Base-by-base conservation (phyloP, 352 stramenopile genomes). In the Globisporangium takayamanum region DNA sequence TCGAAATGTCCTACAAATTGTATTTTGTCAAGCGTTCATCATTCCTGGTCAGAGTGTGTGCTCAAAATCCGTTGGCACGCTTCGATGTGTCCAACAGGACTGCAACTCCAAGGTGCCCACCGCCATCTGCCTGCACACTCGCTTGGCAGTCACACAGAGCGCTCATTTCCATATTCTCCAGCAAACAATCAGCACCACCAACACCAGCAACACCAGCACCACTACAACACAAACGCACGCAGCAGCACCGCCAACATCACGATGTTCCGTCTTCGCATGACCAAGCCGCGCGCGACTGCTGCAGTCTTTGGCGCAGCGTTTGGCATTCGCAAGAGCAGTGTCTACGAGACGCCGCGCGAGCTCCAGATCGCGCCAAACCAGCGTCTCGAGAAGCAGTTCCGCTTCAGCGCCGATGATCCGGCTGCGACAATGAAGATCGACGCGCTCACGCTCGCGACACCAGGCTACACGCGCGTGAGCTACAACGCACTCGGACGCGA, bases 381-480 rank as follows among this genome's bases (percentile, higher is more conserved):
- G 53, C 47, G 28, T 20, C 36, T 66, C 8, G 53, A 66, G 54
- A 66, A 66, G 39, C 59, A 60, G 22, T 66, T 60, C 39, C 53
- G 53, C 11, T 44, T 66, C 42, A 48, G 10, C 47, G 45, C 53
- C 10, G 53, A 53, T n/a, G 54, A 66, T 25, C 20, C 3, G 2
- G 46, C 30, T 3, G 26, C 59, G 16, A 41, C 45, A 2, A 36
- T 22, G 20, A 53, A 55, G 49, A 49, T 74, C 55, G 50, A 63
- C 18, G 54, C 44, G 11, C 56, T 74, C 41, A 47, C 61, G 33
- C 44, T 74, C 12, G 57, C 51, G 14, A 55, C 55, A 11, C 67
- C 67, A 2, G 67, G 67, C 10, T 55, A 72, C 53, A 72, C 64
- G 18, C 65, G 63, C 52, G 60, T 74, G 50, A 69, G 41, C 41